phyloP scores from a whole-genome alignment of 352 stramenopile species.

The Globisporangium barbulae region DNA sequence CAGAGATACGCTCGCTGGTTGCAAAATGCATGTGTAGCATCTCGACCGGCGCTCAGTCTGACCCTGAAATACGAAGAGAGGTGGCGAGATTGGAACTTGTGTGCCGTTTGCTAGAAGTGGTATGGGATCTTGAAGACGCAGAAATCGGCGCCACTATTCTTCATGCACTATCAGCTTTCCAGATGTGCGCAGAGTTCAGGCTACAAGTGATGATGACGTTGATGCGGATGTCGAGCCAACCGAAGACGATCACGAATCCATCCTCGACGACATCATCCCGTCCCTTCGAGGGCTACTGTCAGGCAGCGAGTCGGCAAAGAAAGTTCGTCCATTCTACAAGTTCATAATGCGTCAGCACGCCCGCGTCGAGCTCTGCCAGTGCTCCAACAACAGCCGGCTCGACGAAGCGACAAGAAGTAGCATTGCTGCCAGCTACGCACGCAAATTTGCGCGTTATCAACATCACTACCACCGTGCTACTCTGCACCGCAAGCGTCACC shows the following conservation, averaged over 20 bases:
- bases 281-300: not conserved
- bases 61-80: not conserved
- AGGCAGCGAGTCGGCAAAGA: not conserved
- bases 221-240: not conserved
- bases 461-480: no score
- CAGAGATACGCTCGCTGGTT: not conserved
- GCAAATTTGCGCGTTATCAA: not conserved
- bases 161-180: conserved; percentile 2
- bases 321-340: not conserved
- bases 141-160: not conserved
- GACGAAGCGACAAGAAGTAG: not conserved
- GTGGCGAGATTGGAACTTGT: not conserved
- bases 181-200: conserved; percentile 1
- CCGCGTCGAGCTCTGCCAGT: not conserved
- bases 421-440: not conserved
- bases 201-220: conserved; percentile 1
- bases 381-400: not conserved
- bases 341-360: conserved; percentile 3
- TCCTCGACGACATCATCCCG: conserved; percentile 6
- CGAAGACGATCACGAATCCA: not conserved
- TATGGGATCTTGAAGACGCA: conserved; percentile 9
- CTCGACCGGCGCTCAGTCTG: not conserved
- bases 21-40: not conserved
- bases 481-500: not conserved
- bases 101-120: not conserved